Evolutionary conservation across 2,329 filamentous ascomycete species (phyloP), one percentile per base, ranked within the genome.

Genomic region (Hyphodiscus sp.): DNA sequence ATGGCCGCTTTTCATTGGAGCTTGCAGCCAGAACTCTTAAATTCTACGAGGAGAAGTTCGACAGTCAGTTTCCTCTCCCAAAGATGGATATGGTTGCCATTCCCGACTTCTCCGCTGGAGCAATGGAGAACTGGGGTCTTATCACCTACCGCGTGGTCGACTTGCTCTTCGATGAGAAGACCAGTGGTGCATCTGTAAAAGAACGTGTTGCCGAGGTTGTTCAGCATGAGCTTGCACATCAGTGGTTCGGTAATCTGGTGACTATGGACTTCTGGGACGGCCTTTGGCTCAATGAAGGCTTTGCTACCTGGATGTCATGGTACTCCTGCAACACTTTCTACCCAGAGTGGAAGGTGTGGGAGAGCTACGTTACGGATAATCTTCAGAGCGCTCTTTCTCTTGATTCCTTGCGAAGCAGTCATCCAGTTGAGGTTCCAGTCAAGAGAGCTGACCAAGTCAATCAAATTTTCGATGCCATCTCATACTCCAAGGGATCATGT

Each of bases 201-300:
- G 88, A 96, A 74, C 85, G 91, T 41, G 89, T 97, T 51, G 92
- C 92, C 50, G 92, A 96, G 71, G 90, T 94, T 42, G 92, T 97
- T 26, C 91, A 96, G 77, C 92, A 97, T 74, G 92, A 97, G 71
- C 77, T 97, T 68, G 92, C 92, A 42, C 92, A 97, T 73, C 92
- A 96, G 72, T 97, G 92, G 92, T 97, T 97, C 67, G 92, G 92
- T 58, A 96, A 97, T 74, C 75, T 96, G 50, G 92, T 96, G 26
- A 96, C 92, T 50, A 96, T 96, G 91, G 91, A 96, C 70, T 96
- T 95, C 79, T 97, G 92, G 92, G 91, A 96, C 71, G 92, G 91
- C 51, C 76, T 97, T 8, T 97, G 92, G 92, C 81, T 97, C 51
- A 97, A 97, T 70, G 89, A 95, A 70, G 89, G 89, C 38, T 95